These are phyloP conservation scores for Tulasnella sp. DNA, from an alignment of 768 basidiomycete genomes.

Conservation along the genomic window DNA sequence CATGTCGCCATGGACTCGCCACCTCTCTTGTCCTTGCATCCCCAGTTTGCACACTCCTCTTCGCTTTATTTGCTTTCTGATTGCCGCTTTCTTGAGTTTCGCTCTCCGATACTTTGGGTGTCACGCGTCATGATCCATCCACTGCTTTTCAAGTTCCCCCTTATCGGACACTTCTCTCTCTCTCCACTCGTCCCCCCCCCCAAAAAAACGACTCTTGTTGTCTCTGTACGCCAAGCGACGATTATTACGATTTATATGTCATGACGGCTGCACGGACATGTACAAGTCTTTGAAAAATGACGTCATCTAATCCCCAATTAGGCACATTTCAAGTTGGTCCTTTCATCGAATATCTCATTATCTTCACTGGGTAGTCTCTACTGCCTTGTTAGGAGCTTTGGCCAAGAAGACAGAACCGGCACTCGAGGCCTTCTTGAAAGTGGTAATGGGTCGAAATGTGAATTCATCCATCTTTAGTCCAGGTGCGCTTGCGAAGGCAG, in stretches of 20 bases:
- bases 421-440: neutral
- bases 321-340: too few species aligned
- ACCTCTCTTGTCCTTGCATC: neutral
- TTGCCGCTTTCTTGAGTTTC: too few species aligned
- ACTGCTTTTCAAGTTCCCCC: too few species aligned
- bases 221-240: neutral
- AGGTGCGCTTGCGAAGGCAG: slow-evolving; percentile 1
- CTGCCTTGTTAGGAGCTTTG: neutral
- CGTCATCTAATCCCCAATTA: too few species aligned
- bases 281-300: neutral
- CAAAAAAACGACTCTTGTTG: neutral
- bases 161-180: too few species aligned
- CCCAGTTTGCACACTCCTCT: too few species aligned
- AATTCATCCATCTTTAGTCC: neutral
- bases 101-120: too few species aligned
- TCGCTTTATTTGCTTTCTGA: too few species aligned
- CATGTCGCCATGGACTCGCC: neutral
- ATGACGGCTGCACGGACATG: neutral
- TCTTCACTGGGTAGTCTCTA: too few species aligned
- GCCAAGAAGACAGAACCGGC: neutral
- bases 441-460: neutral
- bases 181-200: neutral
- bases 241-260: neutral
- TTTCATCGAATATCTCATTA: too few species aligned
- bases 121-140: too few species aligned